Percentiles rank a stretch among this genome's conserved stretches.
phyloP scores from a whole-genome alignment of 495 filamentous ascomycete species.

The Hypoxylon fragiforme region DNA sequence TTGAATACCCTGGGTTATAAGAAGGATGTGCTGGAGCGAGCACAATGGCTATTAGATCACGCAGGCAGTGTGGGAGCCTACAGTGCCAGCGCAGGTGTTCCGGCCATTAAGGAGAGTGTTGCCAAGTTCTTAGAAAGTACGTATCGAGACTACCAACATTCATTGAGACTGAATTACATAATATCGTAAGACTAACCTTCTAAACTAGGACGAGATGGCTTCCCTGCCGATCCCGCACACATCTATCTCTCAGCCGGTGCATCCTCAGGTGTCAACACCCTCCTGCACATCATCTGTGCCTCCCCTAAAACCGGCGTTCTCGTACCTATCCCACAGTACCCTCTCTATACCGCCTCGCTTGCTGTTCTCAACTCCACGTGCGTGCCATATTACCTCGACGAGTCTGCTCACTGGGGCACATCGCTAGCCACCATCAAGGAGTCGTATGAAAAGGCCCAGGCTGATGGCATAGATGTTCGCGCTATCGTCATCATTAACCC shows the following conservation, averaged over 20 bases:
- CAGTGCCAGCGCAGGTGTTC: constrained; percentile 87
- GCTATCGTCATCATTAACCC: constrained; percentile 97
- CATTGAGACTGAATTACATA: background rate
- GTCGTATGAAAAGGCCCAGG: constrained; percentile 70
- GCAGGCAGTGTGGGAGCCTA: constrained; percentile 94
- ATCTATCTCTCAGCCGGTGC: constrained; percentile 90
- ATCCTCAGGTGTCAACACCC: constrained; percentile 89
- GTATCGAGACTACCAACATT: constrained; percentile 26
- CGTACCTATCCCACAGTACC: constrained; percentile 96
- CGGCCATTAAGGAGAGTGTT: constrained; percentile 81
- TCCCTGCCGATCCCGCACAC: constrained; percentile 71
- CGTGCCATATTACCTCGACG: constrained; percentile 92
- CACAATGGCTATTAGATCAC: constrained; percentile 73
- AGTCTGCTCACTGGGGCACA: constrained; percentile 83
- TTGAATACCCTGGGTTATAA: constrained; percentile 77
- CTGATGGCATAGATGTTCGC: constrained; percentile 79
- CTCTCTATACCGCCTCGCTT: constrained; percentile 94
- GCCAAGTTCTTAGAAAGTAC: constrained; percentile 87
- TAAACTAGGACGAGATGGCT: constrained; percentile 75
- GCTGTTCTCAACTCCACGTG: constrained; percentile 80
- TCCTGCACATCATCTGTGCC: constrained; percentile 86
- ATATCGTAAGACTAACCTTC: constrained; percentile 7
- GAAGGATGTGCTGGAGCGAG: constrained; percentile 83
- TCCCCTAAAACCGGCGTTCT: constrained; percentile 79
- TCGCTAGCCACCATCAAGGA: constrained; percentile 73